phyloP scores from a whole-genome alignment of 2,329 filamentous ascomycete genomes.

The Colletotrichum australisinense region DNA sequence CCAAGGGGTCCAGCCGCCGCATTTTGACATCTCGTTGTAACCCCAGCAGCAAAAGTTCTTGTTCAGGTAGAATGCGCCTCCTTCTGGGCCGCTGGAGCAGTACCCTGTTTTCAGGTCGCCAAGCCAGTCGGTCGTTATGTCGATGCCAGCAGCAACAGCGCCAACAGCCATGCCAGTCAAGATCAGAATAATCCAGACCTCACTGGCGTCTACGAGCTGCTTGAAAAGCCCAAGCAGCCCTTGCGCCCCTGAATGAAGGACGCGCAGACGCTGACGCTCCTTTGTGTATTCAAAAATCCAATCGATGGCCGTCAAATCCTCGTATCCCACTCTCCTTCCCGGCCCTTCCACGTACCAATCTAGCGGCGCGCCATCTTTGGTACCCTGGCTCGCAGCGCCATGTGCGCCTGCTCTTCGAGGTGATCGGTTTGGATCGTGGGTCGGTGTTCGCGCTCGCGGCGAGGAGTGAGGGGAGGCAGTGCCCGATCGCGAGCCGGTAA shows the following conservation, averaged over 20 bases:
- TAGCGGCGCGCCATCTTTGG: conserved; percentile 60
- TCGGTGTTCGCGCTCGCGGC: conserved; percentile 34
- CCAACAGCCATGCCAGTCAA: conserved; percentile 88
- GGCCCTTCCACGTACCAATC: conserved; percentile 95
- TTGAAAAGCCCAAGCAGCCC: conserved; percentile 80
- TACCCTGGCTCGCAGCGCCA: conserved; percentile 26
- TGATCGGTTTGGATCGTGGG: conserved; percentile 37
- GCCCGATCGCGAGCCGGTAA: conserved; percentile 52
- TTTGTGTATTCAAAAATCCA: conserved; percentile 99
- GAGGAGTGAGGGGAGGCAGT: conserved; percentile 32
- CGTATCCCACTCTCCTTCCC: conserved; percentile 91
- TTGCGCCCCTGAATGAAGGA: conserved; percentile 75
- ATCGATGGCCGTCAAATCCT: conserved; percentile 96
- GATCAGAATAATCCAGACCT: conserved; percentile 92
- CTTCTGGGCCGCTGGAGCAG: conserved; percentile 79
- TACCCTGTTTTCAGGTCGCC: conserved; percentile 92
- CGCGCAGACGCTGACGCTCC: conserved; percentile 87
- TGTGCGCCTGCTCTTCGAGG: conserved; percentile 30
- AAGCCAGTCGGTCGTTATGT: conserved; percentile 92
- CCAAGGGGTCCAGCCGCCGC: conserved; percentile 90
- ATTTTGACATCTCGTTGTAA: conserved; percentile 84
- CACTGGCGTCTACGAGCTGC: conserved; percentile 83
- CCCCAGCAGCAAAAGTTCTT: conserved; percentile 94
- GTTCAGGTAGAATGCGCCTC: conserved; percentile 91
- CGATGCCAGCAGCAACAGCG: conserved; percentile 86